A percentile compares a stretch with the other conserved stretches of the same genome.
These are phyloP conservation scores for Aspergillus sclerotioniger DNA, from an alignment of 495 filamentous ascomycete genomes.

Conservation along the genomic window DNA sequence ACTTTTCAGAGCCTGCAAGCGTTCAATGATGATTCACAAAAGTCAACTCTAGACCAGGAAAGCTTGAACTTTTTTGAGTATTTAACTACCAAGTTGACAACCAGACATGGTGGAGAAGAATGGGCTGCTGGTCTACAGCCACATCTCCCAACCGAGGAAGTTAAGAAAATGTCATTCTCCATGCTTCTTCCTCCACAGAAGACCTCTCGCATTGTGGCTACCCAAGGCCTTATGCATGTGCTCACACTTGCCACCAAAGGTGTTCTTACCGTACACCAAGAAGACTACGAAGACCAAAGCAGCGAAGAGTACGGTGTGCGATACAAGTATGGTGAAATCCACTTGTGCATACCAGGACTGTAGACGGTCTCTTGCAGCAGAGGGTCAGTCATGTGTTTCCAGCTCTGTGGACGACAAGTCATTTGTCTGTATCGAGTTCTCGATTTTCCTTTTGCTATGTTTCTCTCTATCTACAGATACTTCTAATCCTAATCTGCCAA, in stretches of 20 bases:
- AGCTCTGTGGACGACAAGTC: neutral
- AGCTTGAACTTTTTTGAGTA: conserved; percentile 61
- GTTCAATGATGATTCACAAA: conserved; percentile 34
- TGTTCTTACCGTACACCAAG: conserved; percentile 34
- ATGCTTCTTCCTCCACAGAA: conserved; percentile 54
- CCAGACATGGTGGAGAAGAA: neutral
- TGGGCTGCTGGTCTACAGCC: neutral
- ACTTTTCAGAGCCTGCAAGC: conserved; percentile 6
- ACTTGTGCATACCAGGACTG: conserved; percentile 17
- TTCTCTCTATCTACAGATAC: too few relatives aligned
- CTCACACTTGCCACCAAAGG: conserved; percentile 68
- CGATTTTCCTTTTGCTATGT: too few relatives aligned
- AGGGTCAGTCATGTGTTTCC: neutral
- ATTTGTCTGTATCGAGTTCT: too few relatives aligned
- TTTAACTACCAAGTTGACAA: conserved; percentile 30
- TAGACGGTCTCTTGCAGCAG: neutral
- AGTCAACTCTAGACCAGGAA: conserved; percentile 54
- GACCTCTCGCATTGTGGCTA: conserved; percentile 59
- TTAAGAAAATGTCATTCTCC: conserved; percentile 53
- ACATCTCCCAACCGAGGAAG: neutral
- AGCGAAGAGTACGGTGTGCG: conserved; percentile 19
- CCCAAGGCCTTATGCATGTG: conserved; percentile 71
- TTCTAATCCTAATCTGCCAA: too few relatives aligned
- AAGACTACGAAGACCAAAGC: conserved; percentile 21
- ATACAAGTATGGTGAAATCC: conserved; percentile 37